A percentile compares a stretch with the other conserved stretches of the same genome.
Evolutionary conservation across 345 rosid genomes (phyloP).

Genomic region (Clarkia xantiana): DNA sequence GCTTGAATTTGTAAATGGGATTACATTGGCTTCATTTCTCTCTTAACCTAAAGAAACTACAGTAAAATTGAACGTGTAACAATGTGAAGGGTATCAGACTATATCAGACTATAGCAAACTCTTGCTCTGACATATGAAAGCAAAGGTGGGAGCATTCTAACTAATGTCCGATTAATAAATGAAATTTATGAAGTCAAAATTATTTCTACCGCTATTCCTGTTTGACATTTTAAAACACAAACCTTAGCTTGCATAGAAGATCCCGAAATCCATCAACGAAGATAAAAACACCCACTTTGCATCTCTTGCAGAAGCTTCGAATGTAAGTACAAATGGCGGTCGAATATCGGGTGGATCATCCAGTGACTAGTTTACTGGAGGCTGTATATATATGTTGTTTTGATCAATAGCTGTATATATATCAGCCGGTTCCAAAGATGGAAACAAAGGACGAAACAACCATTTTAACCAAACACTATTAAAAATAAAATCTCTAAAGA

Average conservation of each 20-base stretch:
- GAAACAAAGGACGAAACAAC: constrained; percentile 9
- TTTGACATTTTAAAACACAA: constrained; percentile 9
- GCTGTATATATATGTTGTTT: constrained; percentile 77
- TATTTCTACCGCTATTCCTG: constrained; percentile 55
- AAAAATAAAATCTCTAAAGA: constrained; percentile 8
- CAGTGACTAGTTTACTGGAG: constrained; percentile 49
- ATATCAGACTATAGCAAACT: too few relatives aligned
- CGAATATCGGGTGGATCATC: constrained; percentile 66
- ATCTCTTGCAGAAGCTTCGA: constrained; percentile 33
- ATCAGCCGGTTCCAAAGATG: constrained; percentile 92
- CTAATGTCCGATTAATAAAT: too few relatives aligned
- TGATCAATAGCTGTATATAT: constrained; percentile 60
- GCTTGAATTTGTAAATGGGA: too few relatives aligned
- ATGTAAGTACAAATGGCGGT: constrained; percentile 80
- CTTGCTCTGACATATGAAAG: too few relatives aligned
- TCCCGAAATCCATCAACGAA: background rate
- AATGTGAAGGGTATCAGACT: too few relatives aligned
- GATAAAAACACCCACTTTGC: constrained; percentile 32
- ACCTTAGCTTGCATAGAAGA: background rate
- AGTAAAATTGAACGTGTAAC: too few relatives aligned
- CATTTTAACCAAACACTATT: background rate
- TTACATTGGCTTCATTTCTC: too few relatives aligned
- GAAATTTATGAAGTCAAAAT: too few relatives aligned
- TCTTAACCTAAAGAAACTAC: too few relatives aligned
- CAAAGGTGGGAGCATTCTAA: too few relatives aligned